Percentiles rank a stretch among this genome's conserved stretches.
Conservation (phyloP, 371 early-diverging fungal species). For the Zancudomyces culisetae region DNA sequence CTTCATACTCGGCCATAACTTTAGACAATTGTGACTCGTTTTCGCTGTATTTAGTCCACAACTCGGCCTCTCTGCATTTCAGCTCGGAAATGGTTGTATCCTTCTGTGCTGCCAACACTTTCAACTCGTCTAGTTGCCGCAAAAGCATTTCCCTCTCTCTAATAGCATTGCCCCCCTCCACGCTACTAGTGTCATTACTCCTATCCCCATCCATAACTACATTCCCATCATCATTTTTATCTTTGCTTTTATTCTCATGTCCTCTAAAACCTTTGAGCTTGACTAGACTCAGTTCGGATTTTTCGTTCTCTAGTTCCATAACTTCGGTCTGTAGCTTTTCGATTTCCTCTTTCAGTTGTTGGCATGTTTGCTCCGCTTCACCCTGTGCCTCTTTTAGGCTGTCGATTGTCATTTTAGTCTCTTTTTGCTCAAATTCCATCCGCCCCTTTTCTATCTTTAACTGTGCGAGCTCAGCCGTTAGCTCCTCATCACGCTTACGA, state of each 20-base stretch:
- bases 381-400: constrained; percentile 61
- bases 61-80: constrained; percentile 33
- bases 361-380: not conserved
- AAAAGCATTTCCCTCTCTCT: too few species aligned
- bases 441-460: constrained; percentile 41
- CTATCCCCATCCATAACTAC: not conserved
- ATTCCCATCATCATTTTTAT: not conserved
- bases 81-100: constrained; percentile 30
- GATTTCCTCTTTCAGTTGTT: not conserved
- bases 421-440: constrained; percentile 57
- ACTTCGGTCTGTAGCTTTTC: not conserved
- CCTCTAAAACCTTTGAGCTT: constrained; percentile 9
- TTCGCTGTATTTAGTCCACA: constrained; percentile 46
- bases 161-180: not conserved
- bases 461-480: constrained; percentile 45
- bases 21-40: constrained; percentile 46
- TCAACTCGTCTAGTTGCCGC: constrained; percentile 6
- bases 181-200: not conserved
- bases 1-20: constrained; percentile 76
- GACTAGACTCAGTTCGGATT: constrained; percentile 2
- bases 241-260: constrained; percentile 10
- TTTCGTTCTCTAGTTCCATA: not conserved
- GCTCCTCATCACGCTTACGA: constrained; percentile 41
- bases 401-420: constrained; percentile 60
- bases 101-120: constrained; percentile 24